phyloP scores from a whole-genome alignment of 2,329 filamentous ascomycete species.

The Ophiocordyceps robertsii region DNA sequence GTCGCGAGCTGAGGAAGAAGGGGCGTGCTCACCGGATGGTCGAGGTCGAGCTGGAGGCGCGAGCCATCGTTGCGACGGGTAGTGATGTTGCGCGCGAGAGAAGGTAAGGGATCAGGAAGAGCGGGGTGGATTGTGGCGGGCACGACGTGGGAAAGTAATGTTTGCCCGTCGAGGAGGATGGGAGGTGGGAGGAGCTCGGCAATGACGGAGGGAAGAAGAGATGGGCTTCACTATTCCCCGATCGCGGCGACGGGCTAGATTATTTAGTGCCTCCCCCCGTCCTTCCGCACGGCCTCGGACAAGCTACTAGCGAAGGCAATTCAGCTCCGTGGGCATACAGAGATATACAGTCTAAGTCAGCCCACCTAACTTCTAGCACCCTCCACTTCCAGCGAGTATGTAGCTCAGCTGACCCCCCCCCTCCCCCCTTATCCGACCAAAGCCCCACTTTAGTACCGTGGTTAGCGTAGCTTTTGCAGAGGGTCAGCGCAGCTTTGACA shows the following conservation, averaged over 20 bases:
- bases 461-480: too few species aligned
- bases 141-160: not conserved
- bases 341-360: too few species aligned
- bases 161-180: not conserved
- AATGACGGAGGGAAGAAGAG: not conserved
- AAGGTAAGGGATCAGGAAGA: not conserved
- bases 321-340: too few species aligned
- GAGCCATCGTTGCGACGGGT: constrained; percentile 1
- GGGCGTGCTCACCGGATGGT: constrained; percentile 2
- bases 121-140: not conserved
- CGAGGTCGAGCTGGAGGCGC: constrained; percentile 2
- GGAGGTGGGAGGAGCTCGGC: not conserved
- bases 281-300: too few species aligned
- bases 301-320: too few species aligned
- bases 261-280: too few species aligned
- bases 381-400: too few species aligned
- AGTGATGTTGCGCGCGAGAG: not conserved
- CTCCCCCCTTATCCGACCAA: too few species aligned
- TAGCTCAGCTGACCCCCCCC: too few species aligned
- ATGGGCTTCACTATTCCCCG: not conserved
- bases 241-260: not conserved
- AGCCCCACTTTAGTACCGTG: too few species aligned
- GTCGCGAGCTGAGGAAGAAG: not conserved
- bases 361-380: too few species aligned
- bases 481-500: too few species aligned